Base-by-base conservation (phyloP, 1,284 basidiomycete species). In the Heterobasidion occidentale region DNA sequence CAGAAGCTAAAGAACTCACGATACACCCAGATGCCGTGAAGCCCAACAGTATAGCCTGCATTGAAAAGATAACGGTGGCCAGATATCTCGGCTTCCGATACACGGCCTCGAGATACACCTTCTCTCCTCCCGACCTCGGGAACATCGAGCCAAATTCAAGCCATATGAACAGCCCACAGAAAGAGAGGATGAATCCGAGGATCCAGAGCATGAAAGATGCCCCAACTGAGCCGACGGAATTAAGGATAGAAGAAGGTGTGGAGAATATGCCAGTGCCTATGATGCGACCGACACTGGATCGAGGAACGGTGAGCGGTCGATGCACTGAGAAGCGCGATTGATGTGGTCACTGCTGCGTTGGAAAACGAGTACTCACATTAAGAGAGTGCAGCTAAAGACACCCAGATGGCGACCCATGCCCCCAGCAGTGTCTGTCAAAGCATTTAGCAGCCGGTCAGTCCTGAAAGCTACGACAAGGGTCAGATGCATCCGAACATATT, bases 221-320 rank as follows among this genome's bases (percentile, higher is more conserved):
- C 7, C 80, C 81, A 12, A 81, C 70, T 1, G 77, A 80, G 15
- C 74, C 75, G 0, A 79, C 76, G 0, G 76, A 73, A 0, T 61
- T 65, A 35, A 82, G 62, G 61, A 85, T 84, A 0, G 78, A 80
- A 0, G 80, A 80, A 0, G 82, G 80, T 0, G 83, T 84, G 1
- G 82, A 81, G 67, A 85, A 85, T 56, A 84, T 81, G 7, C 82
- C 83, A 0, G 83, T 83, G 0, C 83, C 83, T 51, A 83, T 80
- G 53, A 83, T 77, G 33, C 71, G 68, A 2, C 80, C 80, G 35
- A 82, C 73, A 36, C 77, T 77, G 61, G 14, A 15, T 54, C 20
- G 20, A 6, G 35, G 27, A 12, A 36, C 33, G 19, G 45, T 33
- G 59, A 53, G 50, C 46, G 51, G 46, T n/a, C 36, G 38, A 47